Evolutionary conservation across 2,329 filamentous ascomycete genomes (phyloP).

Genomic region (Cladosporium sp.): DNA sequence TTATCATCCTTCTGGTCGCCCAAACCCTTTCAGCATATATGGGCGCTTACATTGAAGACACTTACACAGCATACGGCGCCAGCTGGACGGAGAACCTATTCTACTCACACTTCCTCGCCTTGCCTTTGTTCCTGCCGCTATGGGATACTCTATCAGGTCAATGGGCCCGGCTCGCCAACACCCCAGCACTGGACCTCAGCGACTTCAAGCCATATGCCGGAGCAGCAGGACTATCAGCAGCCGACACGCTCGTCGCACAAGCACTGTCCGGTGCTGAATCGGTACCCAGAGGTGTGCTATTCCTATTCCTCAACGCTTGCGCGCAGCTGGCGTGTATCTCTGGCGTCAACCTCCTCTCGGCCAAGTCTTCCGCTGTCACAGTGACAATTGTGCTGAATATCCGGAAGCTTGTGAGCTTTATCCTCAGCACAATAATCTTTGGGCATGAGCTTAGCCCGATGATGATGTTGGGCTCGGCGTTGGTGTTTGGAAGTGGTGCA

Average conservation of each 20-base stretch:
- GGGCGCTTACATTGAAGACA: conserved; percentile 91
- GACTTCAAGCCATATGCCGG: conserved; percentile 4
- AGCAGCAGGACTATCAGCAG: conserved; percentile 10
- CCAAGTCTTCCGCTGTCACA: conserved; percentile 84
- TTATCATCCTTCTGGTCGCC: conserved; percentile 80
- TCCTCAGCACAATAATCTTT: conserved; percentile 92
- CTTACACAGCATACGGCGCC: conserved; percentile 80
- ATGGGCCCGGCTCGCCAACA: conserved; percentile 63
- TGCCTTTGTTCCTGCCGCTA: conserved; percentile 76
- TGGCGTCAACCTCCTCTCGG: conserved; percentile 90
- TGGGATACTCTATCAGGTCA: conserved; percentile 64
- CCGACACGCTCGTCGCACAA: conserved; percentile 17
- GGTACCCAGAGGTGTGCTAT: conserved; percentile 68
- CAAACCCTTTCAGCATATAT: conserved; percentile 91
- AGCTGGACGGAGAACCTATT: conserved; percentile 97
- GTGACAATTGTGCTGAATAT: conserved; percentile 97
- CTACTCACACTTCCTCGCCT: conserved; percentile 76
- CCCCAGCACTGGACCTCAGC: conserved; percentile 58
- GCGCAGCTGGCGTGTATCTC: conserved; percentile 96
- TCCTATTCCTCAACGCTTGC: conserved; percentile 72
- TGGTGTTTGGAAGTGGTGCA: conserved; percentile 90
- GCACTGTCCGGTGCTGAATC: conserved; percentile 13
- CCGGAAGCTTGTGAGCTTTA: conserved; percentile 84
- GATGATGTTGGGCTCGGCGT: conserved; percentile 75
- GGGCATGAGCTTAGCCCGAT: conserved; percentile 76